phyloP scores from a whole-genome alignment of 306 rosid species.

The Ormosia emarginata region DNA sequence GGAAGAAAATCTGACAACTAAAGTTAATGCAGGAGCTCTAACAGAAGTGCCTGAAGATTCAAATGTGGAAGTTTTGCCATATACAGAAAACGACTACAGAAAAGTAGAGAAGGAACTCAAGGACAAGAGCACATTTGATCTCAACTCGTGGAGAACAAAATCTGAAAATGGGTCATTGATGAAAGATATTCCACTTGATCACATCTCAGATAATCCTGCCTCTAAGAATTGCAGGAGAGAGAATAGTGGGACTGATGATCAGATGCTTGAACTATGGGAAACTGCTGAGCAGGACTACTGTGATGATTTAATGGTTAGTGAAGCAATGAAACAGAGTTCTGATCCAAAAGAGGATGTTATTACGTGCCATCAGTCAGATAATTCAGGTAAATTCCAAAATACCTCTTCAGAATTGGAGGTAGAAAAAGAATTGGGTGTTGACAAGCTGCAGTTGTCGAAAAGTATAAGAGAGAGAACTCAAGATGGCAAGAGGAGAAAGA shows the following conservation, averaged over 20 bases:
- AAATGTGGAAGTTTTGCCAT: not conserved
- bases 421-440: conserved; percentile 76
- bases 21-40: conserved; percentile 22
- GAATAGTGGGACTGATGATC: conserved; percentile 60
- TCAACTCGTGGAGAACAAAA: conserved; percentile 39
- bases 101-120: conserved; percentile 35
- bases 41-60: conserved; percentile 18
- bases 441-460: conserved; percentile 59
- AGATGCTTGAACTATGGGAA: conserved; percentile 95
- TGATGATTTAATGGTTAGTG: conserved; percentile 25
- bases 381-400: conserved; percentile 31
- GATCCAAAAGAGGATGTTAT: conserved; percentile 40
- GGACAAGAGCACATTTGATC: conserved; percentile 20
- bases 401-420: conserved; percentile 53
- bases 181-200: conserved; percentile 96
- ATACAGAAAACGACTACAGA: conserved; percentile 14
- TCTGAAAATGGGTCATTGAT: conserved; percentile 53
- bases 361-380: conserved; percentile 30
- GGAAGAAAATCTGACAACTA: conserved; percentile 25
- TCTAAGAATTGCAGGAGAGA: conserved; percentile 53
- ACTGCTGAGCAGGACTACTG: conserved; percentile 53
- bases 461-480: conserved; percentile 44
- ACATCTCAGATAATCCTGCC: conserved; percentile 53
- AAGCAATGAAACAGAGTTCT: conserved; percentile 33
- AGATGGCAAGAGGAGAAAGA: conserved; percentile 58